Percentiles rank a stretch among this genome's conserved stretches.
These are phyloP conservation scores for Pichia sp. DNA, from an alignment of 1,139 yeast genomes.

Conservation along the genomic window DNA sequence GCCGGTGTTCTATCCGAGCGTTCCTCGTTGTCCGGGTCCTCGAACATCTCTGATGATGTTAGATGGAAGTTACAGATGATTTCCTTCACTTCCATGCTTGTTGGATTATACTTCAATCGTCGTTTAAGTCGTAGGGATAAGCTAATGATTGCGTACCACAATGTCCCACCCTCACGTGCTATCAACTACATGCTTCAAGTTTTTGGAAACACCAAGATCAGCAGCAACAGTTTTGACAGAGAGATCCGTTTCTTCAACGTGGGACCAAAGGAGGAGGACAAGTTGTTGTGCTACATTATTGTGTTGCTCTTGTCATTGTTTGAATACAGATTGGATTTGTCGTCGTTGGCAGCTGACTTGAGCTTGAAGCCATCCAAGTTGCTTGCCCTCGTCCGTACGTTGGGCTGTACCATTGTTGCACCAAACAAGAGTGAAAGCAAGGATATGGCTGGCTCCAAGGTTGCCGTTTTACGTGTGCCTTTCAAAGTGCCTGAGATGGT, in stretches of 20 bases:
- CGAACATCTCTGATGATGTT: constrained; percentile 7
- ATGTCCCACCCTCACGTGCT: constrained; percentile 71
- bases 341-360: constrained; percentile 81
- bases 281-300: constrained; percentile 72
- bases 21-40: background rate
- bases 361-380: constrained; percentile 76
- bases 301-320: constrained; percentile 73
- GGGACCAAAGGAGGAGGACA: constrained; percentile 86
- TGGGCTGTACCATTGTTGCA: constrained; percentile 77
- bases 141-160: constrained; percentile 57
- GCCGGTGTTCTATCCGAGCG: constrained; percentile 4
- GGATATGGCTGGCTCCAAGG: constrained; percentile 63
- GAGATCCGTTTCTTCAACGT: constrained; percentile 67
- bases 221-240: constrained; percentile 59
- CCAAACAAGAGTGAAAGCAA: constrained; percentile 80
- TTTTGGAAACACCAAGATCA: constrained; percentile 33
- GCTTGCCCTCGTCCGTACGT: constrained; percentile 63
- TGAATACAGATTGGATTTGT: constrained; percentile 67
- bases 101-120: constrained; percentile 76
- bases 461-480: constrained; percentile 84
- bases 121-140: constrained; percentile 58
- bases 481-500: constrained; percentile 82
- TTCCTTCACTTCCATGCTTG: constrained; percentile 71
- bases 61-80: constrained; percentile 52
- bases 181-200: constrained; percentile 53